phyloP scores from a whole-genome alignment of 108 stramenopile genomes.

The Phaeodactylum tricornutum region DNA sequence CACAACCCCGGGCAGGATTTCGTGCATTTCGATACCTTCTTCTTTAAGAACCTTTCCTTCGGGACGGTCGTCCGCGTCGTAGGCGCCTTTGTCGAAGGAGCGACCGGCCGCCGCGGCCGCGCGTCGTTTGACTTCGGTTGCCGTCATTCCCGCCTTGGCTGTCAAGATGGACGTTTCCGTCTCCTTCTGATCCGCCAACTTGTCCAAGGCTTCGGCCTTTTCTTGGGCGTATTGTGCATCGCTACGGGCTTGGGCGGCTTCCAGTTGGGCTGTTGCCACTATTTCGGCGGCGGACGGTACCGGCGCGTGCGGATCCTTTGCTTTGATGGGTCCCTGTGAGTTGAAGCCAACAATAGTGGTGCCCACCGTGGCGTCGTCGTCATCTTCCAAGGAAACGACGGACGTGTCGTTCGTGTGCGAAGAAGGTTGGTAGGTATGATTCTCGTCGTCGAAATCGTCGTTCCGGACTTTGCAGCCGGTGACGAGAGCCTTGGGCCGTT shows the following conservation, averaged over 20 bases:
- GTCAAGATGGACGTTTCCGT: slow-evolving; percentile 22
- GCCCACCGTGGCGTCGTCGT: slow-evolving; percentile 38
- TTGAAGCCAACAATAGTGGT: slow-evolving; percentile 45
- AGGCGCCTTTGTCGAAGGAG: neutral
- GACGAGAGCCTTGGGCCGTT: slow-evolving; percentile 32
- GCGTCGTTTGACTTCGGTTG: slow-evolving; percentile 2
- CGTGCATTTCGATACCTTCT: slow-evolving; percentile 54
- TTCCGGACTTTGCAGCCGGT: slow-evolving; percentile 40
- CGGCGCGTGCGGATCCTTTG: neutral
- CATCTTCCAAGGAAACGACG: too few species aligned
- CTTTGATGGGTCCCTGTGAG: slow-evolving; percentile 42
- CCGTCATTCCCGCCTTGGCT: slow-evolving; percentile 16
- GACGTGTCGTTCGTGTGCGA: slow-evolving; percentile 11
- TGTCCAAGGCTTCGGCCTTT: slow-evolving; percentile 21
- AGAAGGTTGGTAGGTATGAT: slow-evolving; percentile 14
- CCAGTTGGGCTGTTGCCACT: slow-evolving; percentile 19
- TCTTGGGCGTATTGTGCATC: slow-evolving; percentile 21
- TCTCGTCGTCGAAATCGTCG: slow-evolving; percentile 78
- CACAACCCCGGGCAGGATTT: slow-evolving; percentile 50
- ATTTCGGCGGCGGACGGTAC: slow-evolving; percentile 5
- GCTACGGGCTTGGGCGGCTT: slow-evolving; percentile 13
- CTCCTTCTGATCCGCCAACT: slow-evolving; percentile 28
- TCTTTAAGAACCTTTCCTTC: slow-evolving; percentile 1
- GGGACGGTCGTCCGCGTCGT: neutral
- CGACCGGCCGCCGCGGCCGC: neutral